phyloP scores from a whole-genome alignment of 495 filamentous ascomycete species.

The Daldinia bambusicola region DNA sequence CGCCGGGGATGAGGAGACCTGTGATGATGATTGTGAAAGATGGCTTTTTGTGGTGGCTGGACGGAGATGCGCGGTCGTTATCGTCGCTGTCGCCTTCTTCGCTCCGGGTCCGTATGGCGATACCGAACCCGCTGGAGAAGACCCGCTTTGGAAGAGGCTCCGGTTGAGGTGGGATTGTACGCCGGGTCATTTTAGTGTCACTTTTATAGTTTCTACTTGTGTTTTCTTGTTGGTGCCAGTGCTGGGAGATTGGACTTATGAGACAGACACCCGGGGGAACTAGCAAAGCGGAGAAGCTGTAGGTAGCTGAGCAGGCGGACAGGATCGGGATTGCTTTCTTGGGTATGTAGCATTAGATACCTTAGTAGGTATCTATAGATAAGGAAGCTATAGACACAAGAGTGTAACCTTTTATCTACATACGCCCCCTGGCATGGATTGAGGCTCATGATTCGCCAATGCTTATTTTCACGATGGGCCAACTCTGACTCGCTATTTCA shows the following conservation, averaged over 20 bases:
- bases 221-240: not conserved
- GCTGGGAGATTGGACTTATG: not conserved
- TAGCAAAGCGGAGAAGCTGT: constrained; percentile 15
- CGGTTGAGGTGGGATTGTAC: constrained; percentile 13
- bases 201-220: not conserved
- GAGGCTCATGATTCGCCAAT: not conserved
- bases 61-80: not conserved
- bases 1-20: constrained; percentile 58
- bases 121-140: constrained; percentile 45
- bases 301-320: not conserved
- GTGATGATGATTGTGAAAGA: constrained; percentile 51
- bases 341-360: not conserved
- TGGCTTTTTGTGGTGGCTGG: constrained; percentile 18
- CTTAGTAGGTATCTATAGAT: not conserved
- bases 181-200: constrained; percentile 26
- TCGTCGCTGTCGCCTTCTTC: not conserved
- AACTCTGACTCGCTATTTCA: too few relatives aligned
- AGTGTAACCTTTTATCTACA: too few relatives aligned
- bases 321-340: not conserved
- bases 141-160: constrained; percentile 31
- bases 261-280: not conserved
- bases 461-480: too few relatives aligned
- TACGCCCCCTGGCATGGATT: too few relatives aligned
- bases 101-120: constrained; percentile 35
- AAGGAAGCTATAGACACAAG: not conserved